These are phyloP conservation scores for Ploettnerulaceae sp. DNA, from an alignment of 2,329 filamentous ascomycete species.

Conservation along the genomic window DNA sequence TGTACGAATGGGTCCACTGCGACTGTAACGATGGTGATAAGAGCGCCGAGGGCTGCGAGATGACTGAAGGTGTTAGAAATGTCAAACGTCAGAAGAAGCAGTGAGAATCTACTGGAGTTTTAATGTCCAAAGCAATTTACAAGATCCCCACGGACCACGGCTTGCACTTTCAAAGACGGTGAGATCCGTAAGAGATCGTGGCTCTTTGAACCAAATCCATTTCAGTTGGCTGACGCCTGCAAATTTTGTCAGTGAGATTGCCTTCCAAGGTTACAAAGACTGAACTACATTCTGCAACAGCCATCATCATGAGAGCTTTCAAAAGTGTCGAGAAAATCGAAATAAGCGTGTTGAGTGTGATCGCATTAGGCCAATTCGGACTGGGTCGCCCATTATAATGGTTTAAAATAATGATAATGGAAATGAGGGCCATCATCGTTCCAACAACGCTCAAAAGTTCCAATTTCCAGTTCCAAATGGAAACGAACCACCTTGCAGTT, in stretches of 20 bases:
- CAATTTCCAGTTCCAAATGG: slow-evolving; percentile 2
- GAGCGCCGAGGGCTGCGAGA: slow-evolving; percentile 1
- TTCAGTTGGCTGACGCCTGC: slow-evolving; percentile 7
- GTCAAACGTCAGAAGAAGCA: neutral
- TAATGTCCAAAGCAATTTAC: neutral
- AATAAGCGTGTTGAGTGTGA: slow-evolving; percentile 4
- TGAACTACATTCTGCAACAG: slow-evolving; percentile 4
- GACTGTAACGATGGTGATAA: slow-evolving; percentile 1
- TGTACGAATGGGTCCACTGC: slow-evolving; percentile 6
- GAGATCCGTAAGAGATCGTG: neutral
- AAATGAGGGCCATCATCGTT: neutral
- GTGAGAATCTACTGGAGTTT: neutral
- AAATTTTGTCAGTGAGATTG: neutral
- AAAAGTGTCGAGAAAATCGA: slow-evolving; percentile 7
- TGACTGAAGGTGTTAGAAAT: neutral
- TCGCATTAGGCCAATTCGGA: slow-evolving; percentile 1
- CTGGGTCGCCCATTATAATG: slow-evolving; percentile 3
- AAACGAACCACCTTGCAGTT: neutral
- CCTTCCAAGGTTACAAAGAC: neutral
- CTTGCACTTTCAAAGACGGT: slow-evolving; percentile 1
- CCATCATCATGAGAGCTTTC: slow-evolving; percentile 6
- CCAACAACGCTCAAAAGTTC: slow-evolving; percentile 1
- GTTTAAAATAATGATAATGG: neutral
- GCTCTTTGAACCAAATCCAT: slow-evolving; percentile 7
- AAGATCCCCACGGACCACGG: slow-evolving; percentile 1